Evolutionary conservation across 2,329 filamentous ascomycete species (phyloP).

Genomic region (Aspergillus sp.): DNA sequence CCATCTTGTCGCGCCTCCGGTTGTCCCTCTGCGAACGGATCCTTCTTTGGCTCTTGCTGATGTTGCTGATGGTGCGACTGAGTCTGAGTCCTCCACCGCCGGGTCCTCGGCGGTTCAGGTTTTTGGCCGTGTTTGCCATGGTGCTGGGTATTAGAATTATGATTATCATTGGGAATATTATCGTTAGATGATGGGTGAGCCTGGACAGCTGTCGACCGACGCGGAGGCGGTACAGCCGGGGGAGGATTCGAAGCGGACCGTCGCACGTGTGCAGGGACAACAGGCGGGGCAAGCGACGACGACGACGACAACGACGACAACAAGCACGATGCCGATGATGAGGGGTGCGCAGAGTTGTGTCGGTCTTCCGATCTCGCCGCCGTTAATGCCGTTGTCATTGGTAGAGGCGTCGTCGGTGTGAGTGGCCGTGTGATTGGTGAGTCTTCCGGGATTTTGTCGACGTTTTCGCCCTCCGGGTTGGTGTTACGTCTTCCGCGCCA

Average conservation of each 20-base stretch:
- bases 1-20: neutral
- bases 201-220: slow-evolving; percentile 26
- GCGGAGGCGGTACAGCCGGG: slow-evolving; percentile 35
- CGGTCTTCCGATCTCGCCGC: slow-evolving; percentile 8
- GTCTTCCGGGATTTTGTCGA: slow-evolving; percentile 21
- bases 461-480: slow-evolving; percentile 26
- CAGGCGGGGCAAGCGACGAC: slow-evolving; percentile 16
- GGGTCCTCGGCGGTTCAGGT: slow-evolving; percentile 34
- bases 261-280: slow-evolving; percentile 16
- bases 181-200: slow-evolving; percentile 2
- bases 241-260: slow-evolving; percentile 29
- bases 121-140: slow-evolving; percentile 23
- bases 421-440: slow-evolving; percentile 9
- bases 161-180: neutral
- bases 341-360: slow-evolving; percentile 16
- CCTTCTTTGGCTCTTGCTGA: slow-evolving; percentile 11
- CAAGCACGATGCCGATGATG: no score
- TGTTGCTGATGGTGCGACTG: slow-evolving; percentile 17
- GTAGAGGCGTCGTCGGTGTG: slow-evolving; percentile 1
- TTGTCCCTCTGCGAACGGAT: neutral
- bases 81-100: slow-evolving; percentile 31
- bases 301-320: neutral
- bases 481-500: slow-evolving; percentile 32
- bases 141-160: neutral
- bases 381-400: neutral